Conservation (phyloP, 257 asterid genomes). For the Salvia miltiorrhiza region DNA sequence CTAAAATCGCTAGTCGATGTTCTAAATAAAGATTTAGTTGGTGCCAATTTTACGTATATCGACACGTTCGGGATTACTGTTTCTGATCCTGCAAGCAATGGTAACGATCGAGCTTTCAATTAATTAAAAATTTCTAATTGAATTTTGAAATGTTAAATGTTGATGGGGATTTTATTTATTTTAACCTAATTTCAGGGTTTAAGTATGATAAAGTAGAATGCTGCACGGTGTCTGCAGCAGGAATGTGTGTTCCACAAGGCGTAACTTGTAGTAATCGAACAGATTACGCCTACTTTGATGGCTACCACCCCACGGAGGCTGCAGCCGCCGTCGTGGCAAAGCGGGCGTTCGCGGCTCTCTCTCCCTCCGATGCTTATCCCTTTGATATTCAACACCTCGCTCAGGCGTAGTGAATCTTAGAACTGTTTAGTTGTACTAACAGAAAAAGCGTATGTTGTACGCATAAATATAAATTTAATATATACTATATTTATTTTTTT, state of each 20-base stretch:
- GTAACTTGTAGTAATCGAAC: background rate
- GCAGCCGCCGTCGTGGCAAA: background rate
- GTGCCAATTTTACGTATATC: slow-evolving; percentile 5
- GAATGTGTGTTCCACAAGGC: background rate
- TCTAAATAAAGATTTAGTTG: slow-evolving; percentile 9
- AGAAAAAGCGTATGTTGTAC: too few species aligned
- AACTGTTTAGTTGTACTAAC: background rate
- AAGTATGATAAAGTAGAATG: background rate
- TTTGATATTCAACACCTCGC: slow-evolving; percentile 27
- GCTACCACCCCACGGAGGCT: slow-evolving; percentile 15
- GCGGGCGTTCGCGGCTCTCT: slow-evolving; percentile 28
- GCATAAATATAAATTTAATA: too few species aligned
- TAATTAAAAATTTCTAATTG: background rate
- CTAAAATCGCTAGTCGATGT: slow-evolving; percentile 1
- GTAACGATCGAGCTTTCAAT: background rate
- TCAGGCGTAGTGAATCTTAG: background rate
- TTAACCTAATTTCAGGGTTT: background rate
- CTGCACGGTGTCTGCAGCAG: background rate
- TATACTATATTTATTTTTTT: too few species aligned
- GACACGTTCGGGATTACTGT: background rate
- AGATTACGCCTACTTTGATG: slow-evolving; percentile 18
- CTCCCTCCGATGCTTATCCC: slow-evolving; percentile 30
- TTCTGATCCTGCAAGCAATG: background rate
- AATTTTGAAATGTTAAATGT: background rate
- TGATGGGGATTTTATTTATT: background rate